Evolutionary conservation across 1,139 yeast genomes (phyloP), one percentile per base, ranked within the genome.

Genomic region (Yamadazyma pseudoaaseri): DNA sequence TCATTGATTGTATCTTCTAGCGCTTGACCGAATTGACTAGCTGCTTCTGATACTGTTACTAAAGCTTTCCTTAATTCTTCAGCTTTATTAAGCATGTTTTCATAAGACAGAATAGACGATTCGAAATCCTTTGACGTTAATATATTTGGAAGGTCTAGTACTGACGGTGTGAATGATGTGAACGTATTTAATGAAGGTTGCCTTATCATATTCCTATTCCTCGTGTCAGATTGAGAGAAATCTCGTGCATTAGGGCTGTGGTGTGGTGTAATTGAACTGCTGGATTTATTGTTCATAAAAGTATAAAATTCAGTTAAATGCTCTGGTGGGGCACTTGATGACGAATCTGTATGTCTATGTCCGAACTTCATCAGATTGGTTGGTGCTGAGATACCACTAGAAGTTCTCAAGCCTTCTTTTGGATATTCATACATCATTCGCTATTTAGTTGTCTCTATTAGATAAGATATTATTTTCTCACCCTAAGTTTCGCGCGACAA

Each of bases 11-110:
- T 49, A 31, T 59, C 65, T 49, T 86, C 95, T 39, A 86, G 60
- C 1, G 92, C 79, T 6, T 66, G 64, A 0, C 95, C 96, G 54
- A 87, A 79, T 35, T 76, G 81, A 20, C 81, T 81, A 6, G 95
- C 86, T 0, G 87, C 81, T 15, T 58, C 58, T 1, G 89, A 70
- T 17, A 81, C 72, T 4, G 53, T 52, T 16, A 62, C 45, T 37
- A 86, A 58, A 2, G 84, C 75, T 9, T 57, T 48, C 11, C 79
- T 60, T 45, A 82, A 78, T 10, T 57, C 59, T 11, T 60, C 63
- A 0, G 92, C 81, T 20, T 81, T 73, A 2, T 52, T 51, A 16
- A 79, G 49, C 31, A 84, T 62, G 4, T 64, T 65, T 15, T 60
- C 56, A 48, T 79, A 80, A 2, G 75, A 58, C 6, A 52, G 60